Percentiles rank a stretch among this genome's conserved stretches.
Conservation (phyloP, 495 filamentous ascomycete species). For the Aspergillus kassunensis region DNA sequence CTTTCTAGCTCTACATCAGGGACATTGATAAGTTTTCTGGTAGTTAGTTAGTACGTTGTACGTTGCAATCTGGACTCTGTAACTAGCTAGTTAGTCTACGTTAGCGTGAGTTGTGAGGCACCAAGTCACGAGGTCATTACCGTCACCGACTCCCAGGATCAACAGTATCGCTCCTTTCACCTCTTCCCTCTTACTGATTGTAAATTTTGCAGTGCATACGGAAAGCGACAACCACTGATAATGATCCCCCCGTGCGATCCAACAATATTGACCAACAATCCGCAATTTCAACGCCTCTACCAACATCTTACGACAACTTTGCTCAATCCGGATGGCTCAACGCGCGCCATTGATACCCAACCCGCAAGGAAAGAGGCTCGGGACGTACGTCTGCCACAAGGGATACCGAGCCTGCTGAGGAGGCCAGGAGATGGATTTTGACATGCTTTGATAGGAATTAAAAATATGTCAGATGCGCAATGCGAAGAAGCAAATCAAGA, state of each 20-base stretch:
- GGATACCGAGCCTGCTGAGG: background rate
- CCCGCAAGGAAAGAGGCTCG: constrained; percentile 50
- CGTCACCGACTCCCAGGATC: background rate
- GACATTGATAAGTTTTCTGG: background rate
- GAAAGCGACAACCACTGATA: constrained; percentile 7
- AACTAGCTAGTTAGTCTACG: too few relatives aligned
- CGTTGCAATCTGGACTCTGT: too few relatives aligned
- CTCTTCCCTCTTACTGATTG: too few relatives aligned
- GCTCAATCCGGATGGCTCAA: constrained; percentile 60
- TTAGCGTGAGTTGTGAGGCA: background rate
- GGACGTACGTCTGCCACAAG: constrained; percentile 39
- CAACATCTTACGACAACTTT: constrained; percentile 54
- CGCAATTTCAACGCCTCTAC: constrained; percentile 61
- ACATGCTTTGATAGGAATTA: constrained; percentile 28
- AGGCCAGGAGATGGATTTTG: background rate
- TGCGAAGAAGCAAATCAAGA: constrained; percentile 37
- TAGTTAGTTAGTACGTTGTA: too few relatives aligned
- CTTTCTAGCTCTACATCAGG: background rate
- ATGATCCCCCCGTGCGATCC: constrained; percentile 68
- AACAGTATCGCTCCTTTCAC: background rate
- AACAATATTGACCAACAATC: constrained; percentile 56
- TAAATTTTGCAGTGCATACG: background rate
- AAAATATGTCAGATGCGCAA: constrained; percentile 32
- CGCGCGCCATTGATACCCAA: constrained; percentile 48
- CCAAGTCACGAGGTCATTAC: constrained; percentile 1